Evolutionary conservation across 2,329 filamentous ascomycete species (phyloP).

Genomic region (Aurifilum marmelostoma): DNA sequence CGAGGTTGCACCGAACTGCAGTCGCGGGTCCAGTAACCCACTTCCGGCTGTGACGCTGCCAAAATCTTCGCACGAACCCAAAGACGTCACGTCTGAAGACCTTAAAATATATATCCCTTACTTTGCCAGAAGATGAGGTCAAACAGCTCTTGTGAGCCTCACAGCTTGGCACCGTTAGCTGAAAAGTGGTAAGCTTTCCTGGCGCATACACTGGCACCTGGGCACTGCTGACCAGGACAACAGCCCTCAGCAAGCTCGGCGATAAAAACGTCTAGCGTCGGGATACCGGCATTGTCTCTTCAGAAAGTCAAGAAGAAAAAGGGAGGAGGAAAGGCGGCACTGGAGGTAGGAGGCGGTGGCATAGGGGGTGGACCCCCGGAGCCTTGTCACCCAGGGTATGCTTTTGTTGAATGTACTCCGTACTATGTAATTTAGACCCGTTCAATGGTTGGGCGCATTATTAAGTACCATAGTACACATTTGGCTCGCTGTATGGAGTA

Average conservation of each 20-base stretch:
- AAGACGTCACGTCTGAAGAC: neutral
- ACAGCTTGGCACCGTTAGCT: neutral
- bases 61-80: neutral
- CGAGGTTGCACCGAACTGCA: neutral
- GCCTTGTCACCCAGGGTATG: neutral
- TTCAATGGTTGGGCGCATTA: neutral
- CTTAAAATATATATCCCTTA: neutral
- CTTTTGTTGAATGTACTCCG: neutral
- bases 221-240: neutral
- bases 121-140: neutral
- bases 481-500: neutral
- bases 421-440: neutral
- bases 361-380: neutral
- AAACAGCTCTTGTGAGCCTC: neutral
- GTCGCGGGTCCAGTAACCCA: neutral
- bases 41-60: neutral
- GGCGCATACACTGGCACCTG: neutral
- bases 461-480: no score
- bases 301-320: neutral
- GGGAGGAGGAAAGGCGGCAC: neutral
- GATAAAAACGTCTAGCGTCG: slow-evolving; percentile 2
- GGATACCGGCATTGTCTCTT: neutral
- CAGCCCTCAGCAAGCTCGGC: neutral
- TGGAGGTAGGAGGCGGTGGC: neutral
- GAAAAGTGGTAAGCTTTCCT: neutral